Evolutionary conservation across 371 early-diverging fungal genomes (phyloP).

Genomic region (Vairimorpha ceranae): DNA sequence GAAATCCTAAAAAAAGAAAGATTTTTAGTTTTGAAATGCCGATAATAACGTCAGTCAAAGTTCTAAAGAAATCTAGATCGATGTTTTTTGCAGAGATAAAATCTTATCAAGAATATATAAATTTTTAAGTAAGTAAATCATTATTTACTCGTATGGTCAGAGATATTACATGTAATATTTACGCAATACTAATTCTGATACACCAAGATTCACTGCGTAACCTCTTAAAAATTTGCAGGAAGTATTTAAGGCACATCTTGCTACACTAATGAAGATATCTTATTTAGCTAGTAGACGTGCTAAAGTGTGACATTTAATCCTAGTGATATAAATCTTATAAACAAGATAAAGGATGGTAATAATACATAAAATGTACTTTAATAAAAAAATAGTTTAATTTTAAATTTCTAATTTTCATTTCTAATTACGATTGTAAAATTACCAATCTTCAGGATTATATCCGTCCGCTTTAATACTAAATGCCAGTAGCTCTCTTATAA

Average conservation of each 20-base stretch:
- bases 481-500: slow-evolving; percentile 29
- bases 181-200: too few species aligned
- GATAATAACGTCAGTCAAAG: too few species aligned
- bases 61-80: too few species aligned
- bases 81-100: too few species aligned
- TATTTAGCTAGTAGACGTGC: background rate
- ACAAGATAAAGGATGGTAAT: background rate
- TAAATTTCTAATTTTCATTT: background rate
- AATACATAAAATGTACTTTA: background rate
- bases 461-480: slow-evolving; percentile 44
- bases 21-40: too few species aligned
- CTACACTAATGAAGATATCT: background rate
- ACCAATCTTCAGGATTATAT: background rate
- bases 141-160: too few species aligned
- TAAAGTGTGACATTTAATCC: background rate
- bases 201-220: too few species aligned
- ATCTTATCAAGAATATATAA: too few species aligned
- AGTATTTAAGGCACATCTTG: background rate
- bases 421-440: background rate
- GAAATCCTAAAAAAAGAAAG: too few species aligned
- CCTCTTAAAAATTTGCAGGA: background rate
- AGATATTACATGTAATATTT: too few species aligned
- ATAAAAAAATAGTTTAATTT: background rate
- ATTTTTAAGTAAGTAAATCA: too few species aligned
- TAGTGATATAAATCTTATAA: background rate